Evolutionary conservation across 148 eudicot genomes (phyloP), one percentile per base, ranked within the genome.

Genomic region (Fagopyrum tataricum): DNA sequence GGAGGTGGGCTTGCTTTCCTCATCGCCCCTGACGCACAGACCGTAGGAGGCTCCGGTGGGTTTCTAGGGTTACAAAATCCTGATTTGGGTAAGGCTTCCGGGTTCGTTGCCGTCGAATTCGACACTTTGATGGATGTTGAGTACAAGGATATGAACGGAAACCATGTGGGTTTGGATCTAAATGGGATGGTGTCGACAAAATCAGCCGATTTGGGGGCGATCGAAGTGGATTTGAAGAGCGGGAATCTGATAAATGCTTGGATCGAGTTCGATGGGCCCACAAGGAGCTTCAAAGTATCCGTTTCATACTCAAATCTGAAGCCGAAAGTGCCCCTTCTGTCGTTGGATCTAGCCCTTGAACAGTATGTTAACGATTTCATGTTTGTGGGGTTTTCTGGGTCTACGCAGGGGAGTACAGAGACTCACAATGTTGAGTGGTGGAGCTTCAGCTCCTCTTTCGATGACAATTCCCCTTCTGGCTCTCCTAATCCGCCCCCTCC

Each of bases 341-440:
- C 66, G 1, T 85, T 88, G 11, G 80, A 76, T 42, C 79, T 87
- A 24, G 90, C 89, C 66, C 84, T 94, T 15, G 85, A 88, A 17
- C 75, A 53, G 41, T 81, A 85, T 74, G 73, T 94, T 7, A 82
- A 83, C 31, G 90, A 89, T 76, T 82, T 75, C 59, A 83, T 86
- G 87, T 94, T 70, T 75, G 84, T 88, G 75, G 98, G 98, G 17
- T 94, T 94, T 74, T 89, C 98, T 0, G 97, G 87, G 37, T 94
- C 98, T 2, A 91, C 89, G 1, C 91, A 94, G 75, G 98, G 98
- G 4, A 91, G 98, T 77, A 94, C 97, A 10, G 98, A 94, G 75
- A 39, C 83, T 49, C 97, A 94, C 68, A 42, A 70, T 24, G 72
- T 94, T 69, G 75, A 85, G 80, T 86, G 78, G 76, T 91, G 96